Conservation (phyloP, 2,329 filamentous ascomycete genomes). For the Hypoxylon sp. region DNA sequence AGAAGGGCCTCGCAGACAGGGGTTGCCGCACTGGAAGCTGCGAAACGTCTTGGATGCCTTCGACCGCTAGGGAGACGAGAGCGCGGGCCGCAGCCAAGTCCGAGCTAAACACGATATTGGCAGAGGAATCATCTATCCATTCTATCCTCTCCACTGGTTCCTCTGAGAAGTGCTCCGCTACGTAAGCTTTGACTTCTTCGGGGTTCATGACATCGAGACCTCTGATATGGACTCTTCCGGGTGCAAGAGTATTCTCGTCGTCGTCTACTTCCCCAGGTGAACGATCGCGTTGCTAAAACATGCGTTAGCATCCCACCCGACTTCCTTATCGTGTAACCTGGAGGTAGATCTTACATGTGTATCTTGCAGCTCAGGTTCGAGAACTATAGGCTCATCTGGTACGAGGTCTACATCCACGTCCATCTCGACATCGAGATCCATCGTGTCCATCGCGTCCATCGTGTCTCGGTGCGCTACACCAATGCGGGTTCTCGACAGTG, state of each 20-base stretch:
- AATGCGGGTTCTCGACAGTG: constrained; percentile 4
- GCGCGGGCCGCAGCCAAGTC: constrained; percentile 66
- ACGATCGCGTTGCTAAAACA: constrained; percentile 49
- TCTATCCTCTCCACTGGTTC: constrained; percentile 75
- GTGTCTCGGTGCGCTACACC: not conserved
- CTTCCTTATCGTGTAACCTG: not conserved
- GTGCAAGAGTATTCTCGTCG: constrained; percentile 52
- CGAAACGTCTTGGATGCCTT: constrained; percentile 65
- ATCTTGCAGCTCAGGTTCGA: constrained; percentile 51
- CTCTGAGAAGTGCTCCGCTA: constrained; percentile 72
- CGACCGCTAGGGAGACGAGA: constrained; percentile 64
- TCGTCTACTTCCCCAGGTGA: constrained; percentile 59
- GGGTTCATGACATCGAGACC: constrained; percentile 87
- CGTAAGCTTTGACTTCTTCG: constrained; percentile 81
- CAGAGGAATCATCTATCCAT: constrained; percentile 95
- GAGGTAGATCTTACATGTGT: constrained; percentile 43
- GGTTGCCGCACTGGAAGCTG: constrained; percentile 72
- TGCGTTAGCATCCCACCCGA: constrained; percentile 30
- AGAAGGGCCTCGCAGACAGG: constrained; percentile 76
- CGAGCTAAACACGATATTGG: constrained; percentile 82
- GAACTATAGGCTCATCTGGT: constrained; percentile 56
- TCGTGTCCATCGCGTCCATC: constrained; percentile 55
- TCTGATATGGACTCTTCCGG: constrained; percentile 82
- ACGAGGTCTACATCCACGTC: constrained; percentile 69
- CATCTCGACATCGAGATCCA: constrained; percentile 81